Conservation (phyloP, 805 yeast genomes). For the Brettanomyces anomalus region DNA sequence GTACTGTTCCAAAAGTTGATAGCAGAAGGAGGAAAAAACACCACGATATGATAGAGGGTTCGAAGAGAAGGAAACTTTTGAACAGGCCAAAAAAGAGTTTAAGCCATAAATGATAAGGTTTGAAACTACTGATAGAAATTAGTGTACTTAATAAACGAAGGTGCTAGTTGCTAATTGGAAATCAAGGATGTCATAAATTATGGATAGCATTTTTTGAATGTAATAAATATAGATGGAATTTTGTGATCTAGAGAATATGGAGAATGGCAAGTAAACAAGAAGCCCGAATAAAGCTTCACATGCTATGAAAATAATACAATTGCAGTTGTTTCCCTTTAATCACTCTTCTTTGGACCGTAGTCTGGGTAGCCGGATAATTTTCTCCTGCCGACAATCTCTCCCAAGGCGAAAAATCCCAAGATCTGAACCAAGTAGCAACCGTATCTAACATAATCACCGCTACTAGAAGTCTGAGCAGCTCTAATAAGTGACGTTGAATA, state of each 20-base stretch:
- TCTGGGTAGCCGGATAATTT: constrained; percentile 81
- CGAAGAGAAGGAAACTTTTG: constrained; percentile 43
- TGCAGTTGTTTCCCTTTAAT: constrained; percentile 8
- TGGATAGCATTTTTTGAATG: too few relatives aligned
- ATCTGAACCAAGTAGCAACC: constrained; percentile 76
- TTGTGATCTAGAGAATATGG: background rate
- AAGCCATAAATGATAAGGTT: background rate
- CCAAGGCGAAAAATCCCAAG: constrained; percentile 84
- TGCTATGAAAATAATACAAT: background rate
- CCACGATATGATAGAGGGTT: constrained; percentile 66
- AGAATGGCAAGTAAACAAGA: background rate
- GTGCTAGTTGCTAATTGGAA: too few relatives aligned
- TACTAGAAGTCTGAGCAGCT: constrained; percentile 32
- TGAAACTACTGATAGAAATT: background rate
- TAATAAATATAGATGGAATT: too few relatives aligned
- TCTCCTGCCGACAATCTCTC: constrained; percentile 96
- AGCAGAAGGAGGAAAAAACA: constrained; percentile 55
- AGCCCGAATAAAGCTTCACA: background rate
- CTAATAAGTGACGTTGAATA: constrained; percentile 37
- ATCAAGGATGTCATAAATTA: too few relatives aligned
- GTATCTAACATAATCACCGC: constrained; percentile 52
- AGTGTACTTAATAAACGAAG: background rate
- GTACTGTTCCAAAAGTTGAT: constrained; percentile 72
- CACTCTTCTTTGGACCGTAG: constrained; percentile 35
- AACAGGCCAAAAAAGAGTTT: background rate